Conservation (phyloP, 176 grass and related monocot species). For the Cenchrus americanus region DNA sequence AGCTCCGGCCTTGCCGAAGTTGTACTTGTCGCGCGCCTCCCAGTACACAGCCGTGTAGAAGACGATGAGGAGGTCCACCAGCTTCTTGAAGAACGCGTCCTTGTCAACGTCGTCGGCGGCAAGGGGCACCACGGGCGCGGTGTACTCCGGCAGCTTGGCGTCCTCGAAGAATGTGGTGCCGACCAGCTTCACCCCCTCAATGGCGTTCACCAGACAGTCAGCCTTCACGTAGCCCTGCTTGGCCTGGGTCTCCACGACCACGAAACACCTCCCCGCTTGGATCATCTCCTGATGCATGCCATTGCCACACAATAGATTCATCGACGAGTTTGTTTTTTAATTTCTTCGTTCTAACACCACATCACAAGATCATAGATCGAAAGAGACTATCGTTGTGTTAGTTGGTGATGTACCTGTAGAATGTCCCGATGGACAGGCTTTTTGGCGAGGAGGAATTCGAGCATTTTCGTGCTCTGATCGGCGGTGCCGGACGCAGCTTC, state of each 20-base stretch:
- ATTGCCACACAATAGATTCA: neutral
- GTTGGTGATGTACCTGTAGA: neutral
- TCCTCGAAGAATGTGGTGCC: neutral
- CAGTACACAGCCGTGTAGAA: neutral
- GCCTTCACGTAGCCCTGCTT: neutral
- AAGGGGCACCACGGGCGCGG: neutral
- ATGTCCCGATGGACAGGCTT: no score
- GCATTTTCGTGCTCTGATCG: fast-evolving
- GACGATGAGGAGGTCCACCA: neutral
- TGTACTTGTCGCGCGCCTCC: neutral
- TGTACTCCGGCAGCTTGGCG: neutral
- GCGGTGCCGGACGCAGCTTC: neutral
- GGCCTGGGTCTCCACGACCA: neutral
- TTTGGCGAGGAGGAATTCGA: neutral
- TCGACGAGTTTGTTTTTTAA: neutral
- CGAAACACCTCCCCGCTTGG: neutral
- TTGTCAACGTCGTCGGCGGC: neutral
- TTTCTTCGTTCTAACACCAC: neutral
- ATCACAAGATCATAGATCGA: neutral
- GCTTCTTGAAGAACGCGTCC: neutral
- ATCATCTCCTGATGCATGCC: neutral
- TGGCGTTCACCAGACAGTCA: neutral
- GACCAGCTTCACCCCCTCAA: neutral
- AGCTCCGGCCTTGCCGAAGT: neutral
- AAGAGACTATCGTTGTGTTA: neutral